These are phyloP conservation scores for Blastobotrys arbuscula DNA, from an alignment of 1,139 yeast species.

Conservation along the genomic window DNA sequence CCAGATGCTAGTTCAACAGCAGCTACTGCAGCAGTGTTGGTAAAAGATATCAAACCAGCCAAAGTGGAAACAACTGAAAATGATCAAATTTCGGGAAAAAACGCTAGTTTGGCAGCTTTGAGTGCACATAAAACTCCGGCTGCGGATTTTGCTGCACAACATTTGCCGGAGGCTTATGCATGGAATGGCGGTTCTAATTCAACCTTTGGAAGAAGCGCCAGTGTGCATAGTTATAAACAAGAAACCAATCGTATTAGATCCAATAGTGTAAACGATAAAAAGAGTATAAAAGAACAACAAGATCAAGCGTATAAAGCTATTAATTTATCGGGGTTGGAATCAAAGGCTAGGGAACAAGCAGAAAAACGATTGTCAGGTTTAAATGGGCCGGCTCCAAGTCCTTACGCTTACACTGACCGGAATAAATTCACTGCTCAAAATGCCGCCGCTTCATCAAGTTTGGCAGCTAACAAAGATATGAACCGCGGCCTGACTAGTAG, in stretches of 20 bases:
- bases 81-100: conserved; percentile 13
- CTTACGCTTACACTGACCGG: neutral
- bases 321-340: conserved; percentile 27
- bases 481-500: neutral
- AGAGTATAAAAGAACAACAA: neutral
- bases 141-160: conserved; percentile 32
- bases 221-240: conserved; percentile 4
- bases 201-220: conserved; percentile 8
- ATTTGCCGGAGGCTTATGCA: conserved; percentile 35
- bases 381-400: conserved; percentile 15
- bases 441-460: conserved; percentile 6
- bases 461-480: conserved; percentile 6
- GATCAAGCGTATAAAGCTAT: neutral
- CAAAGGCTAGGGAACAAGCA: conserved; percentile 34
- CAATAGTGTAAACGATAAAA: neutral
- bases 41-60: conserved; percentile 29
- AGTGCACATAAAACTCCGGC: conserved; percentile 31
- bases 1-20: conserved; percentile 35
- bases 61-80: neutral
- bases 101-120: conserved; percentile 30
- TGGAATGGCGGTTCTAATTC: conserved; percentile 24
- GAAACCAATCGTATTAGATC: neutral
- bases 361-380: conserved; percentile 29
- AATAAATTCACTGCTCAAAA: conserved; percentile 2
- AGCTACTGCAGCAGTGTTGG: conserved; percentile 46